Percentiles rank a stretch among this genome's conserved stretches.
Evolutionary conservation across 2,329 filamentous ascomycete genomes (phyloP).

Genomic region (Xylariaceae sp.): DNA sequence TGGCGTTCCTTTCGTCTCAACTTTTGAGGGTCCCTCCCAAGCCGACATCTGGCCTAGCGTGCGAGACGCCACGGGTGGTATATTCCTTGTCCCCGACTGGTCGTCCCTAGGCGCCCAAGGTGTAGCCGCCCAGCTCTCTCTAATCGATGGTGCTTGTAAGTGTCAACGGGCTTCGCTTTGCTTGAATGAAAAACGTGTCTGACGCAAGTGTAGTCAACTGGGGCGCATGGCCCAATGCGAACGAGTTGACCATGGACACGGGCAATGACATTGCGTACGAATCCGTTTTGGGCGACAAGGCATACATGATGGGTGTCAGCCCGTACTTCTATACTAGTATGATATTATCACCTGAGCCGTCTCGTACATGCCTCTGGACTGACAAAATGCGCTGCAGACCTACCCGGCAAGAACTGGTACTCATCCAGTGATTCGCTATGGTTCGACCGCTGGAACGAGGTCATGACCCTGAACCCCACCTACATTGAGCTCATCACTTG

Average conservation of each 20-base stretch:
- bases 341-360: not conserved
- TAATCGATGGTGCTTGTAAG: slow-evolving; percentile 33
- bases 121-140: slow-evolving; percentile 24
- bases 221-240: slow-evolving; percentile 46
- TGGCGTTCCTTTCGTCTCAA: slow-evolving; percentile 45
- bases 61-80: slow-evolving; percentile 35
- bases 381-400: slow-evolving; percentile 31
- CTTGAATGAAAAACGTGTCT: not conserved
- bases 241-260: slow-evolving; percentile 37
- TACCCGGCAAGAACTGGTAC: slow-evolving; percentile 51
- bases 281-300: slow-evolving; percentile 37
- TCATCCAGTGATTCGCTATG: slow-evolving; percentile 52
- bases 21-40: slow-evolving; percentile 46
- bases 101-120: slow-evolving; percentile 39
- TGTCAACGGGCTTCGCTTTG: not conserved
- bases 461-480: slow-evolving; percentile 46
- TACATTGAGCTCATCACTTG: slow-evolving; percentile 55
- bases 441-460: slow-evolving; percentile 53
- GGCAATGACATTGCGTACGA: slow-evolving; percentile 40
- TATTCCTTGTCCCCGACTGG: slow-evolving; percentile 46
- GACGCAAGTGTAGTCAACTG: slow-evolving; percentile 40
- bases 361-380: not conserved
- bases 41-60: slow-evolving; percentile 42
- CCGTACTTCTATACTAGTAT: slow-evolving; percentile 40
- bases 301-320: slow-evolving; percentile 48